Evolutionary conservation across 2,329 filamentous ascomycete species (phyloP).

Genomic region (Claviceps lovelessii): DNA sequence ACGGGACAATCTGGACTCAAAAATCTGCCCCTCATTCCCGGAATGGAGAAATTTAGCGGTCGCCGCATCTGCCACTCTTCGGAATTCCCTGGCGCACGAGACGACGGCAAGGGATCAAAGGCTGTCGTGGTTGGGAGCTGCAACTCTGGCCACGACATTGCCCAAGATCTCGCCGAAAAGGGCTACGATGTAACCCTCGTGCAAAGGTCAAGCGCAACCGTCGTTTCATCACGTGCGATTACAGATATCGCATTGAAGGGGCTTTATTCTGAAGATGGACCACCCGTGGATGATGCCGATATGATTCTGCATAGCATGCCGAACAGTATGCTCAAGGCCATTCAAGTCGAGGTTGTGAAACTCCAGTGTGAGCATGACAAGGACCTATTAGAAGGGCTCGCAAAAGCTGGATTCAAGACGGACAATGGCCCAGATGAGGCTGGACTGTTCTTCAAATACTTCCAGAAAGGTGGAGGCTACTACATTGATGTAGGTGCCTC

Average conservation of each 20-base stretch:
- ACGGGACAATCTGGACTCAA: conserved; percentile 57
- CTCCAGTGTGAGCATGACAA: conserved; percentile 22
- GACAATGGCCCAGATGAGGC: conserved; percentile 42
- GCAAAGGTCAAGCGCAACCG: conserved; percentile 51
- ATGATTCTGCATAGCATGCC: conserved; percentile 44
- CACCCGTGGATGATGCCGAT: conserved; percentile 53
- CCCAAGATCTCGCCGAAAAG: conserved; percentile 51
- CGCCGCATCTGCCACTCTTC: conserved; percentile 47
- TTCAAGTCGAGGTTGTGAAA: conserved; percentile 32
- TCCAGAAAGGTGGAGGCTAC: conserved; percentile 53
- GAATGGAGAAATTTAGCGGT: conserved; percentile 43
- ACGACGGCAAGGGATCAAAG: conserved; percentile 36
- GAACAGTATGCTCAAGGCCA: conserved; percentile 42
- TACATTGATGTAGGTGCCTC: conserved; percentile 56
- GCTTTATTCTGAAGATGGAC: conserved; percentile 35
- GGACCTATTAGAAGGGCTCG: conserved; percentile 28
- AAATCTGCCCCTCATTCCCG: conserved; percentile 42
- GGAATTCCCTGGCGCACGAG: conserved; percentile 38
- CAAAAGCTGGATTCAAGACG: conserved; percentile 44
- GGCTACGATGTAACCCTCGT: conserved; percentile 56
- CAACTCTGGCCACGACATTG: conserved; percentile 56
- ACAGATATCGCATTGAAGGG: conserved; percentile 38
- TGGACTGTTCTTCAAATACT: conserved; percentile 48
- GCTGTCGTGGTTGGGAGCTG: conserved; percentile 53
- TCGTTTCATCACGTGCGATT: conserved; percentile 42